These are phyloP conservation scores for Neltuma alba DNA, from an alignment of 306 rosid species.

Conservation along the genomic window DNA sequence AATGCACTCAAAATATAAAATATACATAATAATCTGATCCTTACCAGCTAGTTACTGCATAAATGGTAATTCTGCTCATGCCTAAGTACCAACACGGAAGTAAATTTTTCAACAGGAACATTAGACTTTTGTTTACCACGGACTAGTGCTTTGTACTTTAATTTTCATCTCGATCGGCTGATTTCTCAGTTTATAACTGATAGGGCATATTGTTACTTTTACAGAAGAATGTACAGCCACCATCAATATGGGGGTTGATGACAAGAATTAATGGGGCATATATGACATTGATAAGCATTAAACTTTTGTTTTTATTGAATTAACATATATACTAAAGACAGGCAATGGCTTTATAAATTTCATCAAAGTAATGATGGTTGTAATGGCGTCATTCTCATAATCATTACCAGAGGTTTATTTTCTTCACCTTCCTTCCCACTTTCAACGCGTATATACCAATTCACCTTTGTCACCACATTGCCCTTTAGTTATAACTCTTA, in stretches of 20 bases:
- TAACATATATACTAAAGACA: background rate
- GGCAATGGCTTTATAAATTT: background rate
- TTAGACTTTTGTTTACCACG: background rate
- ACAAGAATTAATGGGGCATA: background rate
- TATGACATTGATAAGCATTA: background rate
- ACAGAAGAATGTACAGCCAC: background rate
- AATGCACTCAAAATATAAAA: too few species aligned
- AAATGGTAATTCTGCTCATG: background rate
- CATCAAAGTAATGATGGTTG: constrained; percentile 7
- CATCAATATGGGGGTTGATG: background rate
- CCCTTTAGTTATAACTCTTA: background rate
- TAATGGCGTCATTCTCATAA: constrained; percentile 14
- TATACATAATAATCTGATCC: too few species aligned
- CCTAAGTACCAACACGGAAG: background rate
- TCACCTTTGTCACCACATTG: background rate
- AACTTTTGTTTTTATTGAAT: background rate
- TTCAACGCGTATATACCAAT: background rate
- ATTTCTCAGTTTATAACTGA: background rate
- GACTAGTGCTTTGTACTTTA: background rate
- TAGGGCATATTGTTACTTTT: background rate
- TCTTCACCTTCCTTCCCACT: constrained; percentile 8
- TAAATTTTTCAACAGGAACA: background rate
- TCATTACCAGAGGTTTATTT: background rate
- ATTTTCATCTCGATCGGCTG: background rate
- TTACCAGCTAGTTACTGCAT: background rate